Evolutionary conservation across 2,329 filamentous ascomycete species (phyloP).

Genomic region (Lecanosticta acicola): DNA sequence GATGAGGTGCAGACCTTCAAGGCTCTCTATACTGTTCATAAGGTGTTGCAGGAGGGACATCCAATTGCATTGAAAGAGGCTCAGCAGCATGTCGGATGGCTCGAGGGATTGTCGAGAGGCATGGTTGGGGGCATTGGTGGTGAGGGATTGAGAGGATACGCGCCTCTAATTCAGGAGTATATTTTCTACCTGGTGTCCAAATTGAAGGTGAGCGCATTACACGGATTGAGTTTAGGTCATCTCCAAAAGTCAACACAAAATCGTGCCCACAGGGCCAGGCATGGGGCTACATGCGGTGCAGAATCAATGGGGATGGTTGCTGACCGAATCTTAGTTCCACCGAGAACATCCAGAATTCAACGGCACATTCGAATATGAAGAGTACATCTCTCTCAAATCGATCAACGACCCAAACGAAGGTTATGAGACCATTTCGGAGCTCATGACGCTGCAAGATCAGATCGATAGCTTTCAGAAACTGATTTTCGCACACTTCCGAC

Average conservation of each 20-base stretch:
- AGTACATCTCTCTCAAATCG: constrained; percentile 95
- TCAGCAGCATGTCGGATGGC: constrained; percentile 80
- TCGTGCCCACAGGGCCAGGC: too few relatives aligned
- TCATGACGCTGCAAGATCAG: constrained; percentile 95
- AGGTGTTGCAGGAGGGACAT: constrained; percentile 94
- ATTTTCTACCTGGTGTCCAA: constrained; percentile 93
- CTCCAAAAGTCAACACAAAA: too few relatives aligned
- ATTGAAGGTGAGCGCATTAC: constrained; percentile 52
- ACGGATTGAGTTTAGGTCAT: too few relatives aligned
- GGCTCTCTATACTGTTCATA: constrained; percentile 93
- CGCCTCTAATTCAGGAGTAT: constrained; percentile 90
- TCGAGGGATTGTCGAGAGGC: constrained; percentile 84
- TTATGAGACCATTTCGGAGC: constrained; percentile 89
- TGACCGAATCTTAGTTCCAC: constrained; percentile 77
- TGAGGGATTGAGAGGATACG: constrained; percentile 63
- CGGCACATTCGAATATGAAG: constrained; percentile 97
- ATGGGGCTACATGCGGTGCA: too few relatives aligned
- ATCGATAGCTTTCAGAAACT: constrained; percentile 98
- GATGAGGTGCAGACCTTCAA: constrained; percentile 99
- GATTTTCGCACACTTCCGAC: constrained; percentile 93
- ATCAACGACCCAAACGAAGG: constrained; percentile 99
- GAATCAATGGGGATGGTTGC: neutral
- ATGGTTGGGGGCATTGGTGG: constrained; percentile 71
- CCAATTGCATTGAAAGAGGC: constrained; percentile 82
- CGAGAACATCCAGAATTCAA: constrained; percentile 97